phyloP scores from a whole-genome alignment of 176 grass and related monocot species.

The Oryza meridionalis region DNA sequence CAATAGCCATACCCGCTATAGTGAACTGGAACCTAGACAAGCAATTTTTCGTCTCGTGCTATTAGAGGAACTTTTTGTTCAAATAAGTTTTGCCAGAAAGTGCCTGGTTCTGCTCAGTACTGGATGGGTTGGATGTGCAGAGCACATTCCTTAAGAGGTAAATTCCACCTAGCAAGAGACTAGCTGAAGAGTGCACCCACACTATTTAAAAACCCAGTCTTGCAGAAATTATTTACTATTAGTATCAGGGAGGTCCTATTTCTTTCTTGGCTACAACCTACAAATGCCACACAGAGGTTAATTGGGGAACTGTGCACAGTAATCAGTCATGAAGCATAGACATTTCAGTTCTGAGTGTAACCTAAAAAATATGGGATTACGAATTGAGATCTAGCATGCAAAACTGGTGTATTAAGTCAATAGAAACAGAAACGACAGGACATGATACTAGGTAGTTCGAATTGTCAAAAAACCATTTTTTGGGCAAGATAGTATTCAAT shows the following conservation, averaged over 20 bases:
- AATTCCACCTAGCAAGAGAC: background rate
- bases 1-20: background rate
- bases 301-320: background rate
- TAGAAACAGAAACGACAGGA: background rate
- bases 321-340: background rate
- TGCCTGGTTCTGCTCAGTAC: background rate
- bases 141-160: background rate
- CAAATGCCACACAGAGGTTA: background rate
- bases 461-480: background rate
- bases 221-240: background rate
- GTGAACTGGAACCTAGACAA: background rate
- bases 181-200: background rate
- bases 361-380: background rate
- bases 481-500: background rate
- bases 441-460: background rate
- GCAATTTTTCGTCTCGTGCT: background rate
- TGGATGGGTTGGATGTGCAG: background rate
- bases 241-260: slow-evolving; percentile 1
- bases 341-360: background rate
- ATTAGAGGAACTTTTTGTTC: background rate
- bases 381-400: background rate
- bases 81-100: background rate
- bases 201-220: background rate
- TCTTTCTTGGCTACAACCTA: background rate
- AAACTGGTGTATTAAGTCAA: background rate